Evolutionary conservation across 495 filamentous ascomycete species (phyloP).

Genomic region (Penicillium subrubescens): DNA sequence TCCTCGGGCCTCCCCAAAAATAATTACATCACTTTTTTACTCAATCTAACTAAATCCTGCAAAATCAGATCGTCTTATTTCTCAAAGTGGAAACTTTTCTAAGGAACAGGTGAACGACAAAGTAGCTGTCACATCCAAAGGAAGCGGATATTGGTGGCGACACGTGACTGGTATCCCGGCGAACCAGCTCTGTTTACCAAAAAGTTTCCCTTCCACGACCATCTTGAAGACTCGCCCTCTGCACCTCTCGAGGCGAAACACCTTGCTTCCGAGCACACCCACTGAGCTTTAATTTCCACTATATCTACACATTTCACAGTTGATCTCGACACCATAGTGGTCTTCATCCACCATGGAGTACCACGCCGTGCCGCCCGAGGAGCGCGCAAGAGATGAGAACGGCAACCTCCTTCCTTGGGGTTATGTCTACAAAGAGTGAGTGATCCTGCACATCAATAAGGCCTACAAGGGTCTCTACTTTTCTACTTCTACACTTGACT

Average conservation of each 20-base stretch:
- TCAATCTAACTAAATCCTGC: too few relatives aligned
- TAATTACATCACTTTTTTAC: background rate
- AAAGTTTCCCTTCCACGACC: constrained; percentile 20
- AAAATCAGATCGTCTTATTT: background rate
- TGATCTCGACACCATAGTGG: background rate
- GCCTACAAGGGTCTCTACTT: background rate
- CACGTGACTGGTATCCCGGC: constrained; percentile 31
- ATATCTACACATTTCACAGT: background rate
- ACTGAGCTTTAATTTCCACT: background rate
- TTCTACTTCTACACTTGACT: constrained; percentile 1
- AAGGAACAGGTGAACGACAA: background rate
- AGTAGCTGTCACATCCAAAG: background rate
- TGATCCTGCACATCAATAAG: constrained; percentile 4
- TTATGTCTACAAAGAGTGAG: constrained; percentile 62
- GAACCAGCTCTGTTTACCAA: constrained; percentile 33
- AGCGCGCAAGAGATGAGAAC: constrained; percentile 61
- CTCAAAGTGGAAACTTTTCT: background rate
- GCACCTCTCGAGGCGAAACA: background rate
- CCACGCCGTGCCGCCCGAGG: constrained; percentile 65
- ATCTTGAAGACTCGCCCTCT: constrained; percentile 5
- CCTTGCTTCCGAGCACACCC: background rate
- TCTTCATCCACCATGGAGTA: constrained; percentile 54
- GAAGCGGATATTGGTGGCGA: background rate
- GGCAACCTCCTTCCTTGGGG: constrained; percentile 63
- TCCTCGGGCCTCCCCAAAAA: background rate